These are phyloP conservation scores for Mucor circinelloides DNA, from an alignment of 371 early-diverging fungal genomes.

Conservation along the genomic window DNA sequence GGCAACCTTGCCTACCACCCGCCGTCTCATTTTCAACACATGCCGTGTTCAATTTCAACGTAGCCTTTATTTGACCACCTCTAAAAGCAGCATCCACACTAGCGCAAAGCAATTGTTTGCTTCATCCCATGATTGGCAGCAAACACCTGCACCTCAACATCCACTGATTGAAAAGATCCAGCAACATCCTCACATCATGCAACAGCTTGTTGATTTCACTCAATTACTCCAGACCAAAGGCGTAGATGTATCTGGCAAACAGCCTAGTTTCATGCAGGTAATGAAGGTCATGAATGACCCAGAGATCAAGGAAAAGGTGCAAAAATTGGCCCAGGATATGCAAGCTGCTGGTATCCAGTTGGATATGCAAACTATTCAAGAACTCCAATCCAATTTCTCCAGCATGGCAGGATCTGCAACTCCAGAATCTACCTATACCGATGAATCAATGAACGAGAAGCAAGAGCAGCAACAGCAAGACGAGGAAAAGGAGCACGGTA, in stretches of 20 bases:
- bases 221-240: slow-evolving; percentile 37
- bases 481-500: slow-evolving; percentile 15
- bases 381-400: slow-evolving; percentile 32
- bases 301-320: slow-evolving; percentile 31
- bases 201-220: slow-evolving; percentile 41
- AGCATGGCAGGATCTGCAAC: neutral
- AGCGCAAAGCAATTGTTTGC: slow-evolving; percentile 6
- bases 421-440: neutral
- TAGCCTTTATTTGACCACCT: neutral
- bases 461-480: slow-evolving; percentile 2
- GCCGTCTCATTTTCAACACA: neutral
- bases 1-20: slow-evolving; percentile 4
- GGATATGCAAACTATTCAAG: slow-evolving; percentile 43
- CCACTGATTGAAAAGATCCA: slow-evolving; percentile 40
- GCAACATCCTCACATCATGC: slow-evolving; percentile 40
- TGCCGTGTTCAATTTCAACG: neutral
- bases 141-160: slow-evolving; percentile 14
- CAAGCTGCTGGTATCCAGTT: slow-evolving; percentile 44
- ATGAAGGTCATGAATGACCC: slow-evolving; percentile 50
- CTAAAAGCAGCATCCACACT: neutral
- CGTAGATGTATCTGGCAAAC: slow-evolving; percentile 31
- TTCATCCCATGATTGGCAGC: slow-evolving; percentile 23
- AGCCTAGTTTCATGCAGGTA: slow-evolving; percentile 38
- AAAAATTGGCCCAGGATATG: slow-evolving; percentile 36
- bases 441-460: neutral